These are phyloP conservation scores for Microdochium bolleyi DNA, from an alignment of 2,329 filamentous ascomycete species.

Conservation along the genomic window DNA sequence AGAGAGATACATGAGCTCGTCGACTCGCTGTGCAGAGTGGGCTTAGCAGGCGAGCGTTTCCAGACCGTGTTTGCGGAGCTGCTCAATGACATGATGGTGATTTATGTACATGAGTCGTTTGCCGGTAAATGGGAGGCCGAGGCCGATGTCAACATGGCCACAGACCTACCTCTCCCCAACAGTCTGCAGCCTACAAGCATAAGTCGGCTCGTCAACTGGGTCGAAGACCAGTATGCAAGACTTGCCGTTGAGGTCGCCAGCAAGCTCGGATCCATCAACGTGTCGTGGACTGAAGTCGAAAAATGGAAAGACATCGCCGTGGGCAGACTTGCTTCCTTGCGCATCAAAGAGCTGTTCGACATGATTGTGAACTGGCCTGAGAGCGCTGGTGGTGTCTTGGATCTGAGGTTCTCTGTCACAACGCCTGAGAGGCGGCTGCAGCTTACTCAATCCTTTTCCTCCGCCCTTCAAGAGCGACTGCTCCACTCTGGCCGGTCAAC, in stretches of 20 bases:
- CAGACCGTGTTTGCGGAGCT: constrained; percentile 65
- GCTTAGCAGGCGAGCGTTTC: constrained; percentile 60
- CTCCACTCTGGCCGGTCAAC: constrained; percentile 72
- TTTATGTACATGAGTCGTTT: constrained; percentile 54
- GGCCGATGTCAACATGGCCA: constrained; percentile 13
- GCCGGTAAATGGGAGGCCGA: constrained; percentile 50
- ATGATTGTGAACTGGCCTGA: constrained; percentile 70
- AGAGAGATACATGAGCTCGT: constrained; percentile 48
- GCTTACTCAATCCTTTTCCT: constrained; percentile 62
- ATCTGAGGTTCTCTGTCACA: constrained; percentile 63
- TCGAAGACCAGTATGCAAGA: constrained; percentile 58
- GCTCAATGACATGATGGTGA: constrained; percentile 57
- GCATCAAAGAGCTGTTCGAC: constrained; percentile 68
- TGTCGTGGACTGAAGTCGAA: constrained; percentile 50
- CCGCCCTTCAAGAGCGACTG: constrained; percentile 56
- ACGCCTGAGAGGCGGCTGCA: constrained; percentile 61
- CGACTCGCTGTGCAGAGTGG: constrained; percentile 53
- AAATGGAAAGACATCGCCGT: constrained; percentile 66
- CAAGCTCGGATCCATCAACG: constrained; percentile 29
- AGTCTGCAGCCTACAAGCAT: constrained; percentile 45
- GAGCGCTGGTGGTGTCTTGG: constrained; percentile 64
- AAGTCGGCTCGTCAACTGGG: constrained; percentile 54
- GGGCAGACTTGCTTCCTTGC: constrained; percentile 57
- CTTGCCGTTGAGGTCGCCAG: constrained; percentile 55
- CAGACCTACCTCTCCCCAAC: constrained; percentile 14